Percentiles rank a stretch among this genome's conserved stretches.
Evolutionary conservation across 257 asterid genomes (phyloP).

Genomic region (Solanum clarkiae): DNA sequence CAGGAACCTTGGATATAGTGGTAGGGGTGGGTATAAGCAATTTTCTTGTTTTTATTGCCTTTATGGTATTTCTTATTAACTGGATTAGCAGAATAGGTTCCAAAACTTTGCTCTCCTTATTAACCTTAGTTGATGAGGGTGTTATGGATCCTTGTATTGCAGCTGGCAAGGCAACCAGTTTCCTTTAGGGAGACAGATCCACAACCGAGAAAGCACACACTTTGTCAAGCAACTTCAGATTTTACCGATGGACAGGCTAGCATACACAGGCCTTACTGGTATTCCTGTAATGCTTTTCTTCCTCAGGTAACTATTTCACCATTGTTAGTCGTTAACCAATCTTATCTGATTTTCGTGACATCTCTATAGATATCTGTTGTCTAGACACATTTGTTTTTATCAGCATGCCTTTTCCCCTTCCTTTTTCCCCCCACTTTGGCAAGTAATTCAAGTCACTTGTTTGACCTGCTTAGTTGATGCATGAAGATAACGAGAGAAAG

Average conservation of each 20-base stretch:
- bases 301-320: neutral
- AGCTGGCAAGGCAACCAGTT: slow-evolving; percentile 83
- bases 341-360: neutral
- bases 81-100: neutral
- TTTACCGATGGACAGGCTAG: slow-evolving; percentile 88
- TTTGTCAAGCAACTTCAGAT: slow-evolving; percentile 92
- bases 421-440: neutral
- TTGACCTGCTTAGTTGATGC: neutral
- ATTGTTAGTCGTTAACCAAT: neutral
- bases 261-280: slow-evolving; percentile 27
- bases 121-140: neutral
- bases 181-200: slow-evolving; percentile 93
- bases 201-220: slow-evolving; percentile 89
- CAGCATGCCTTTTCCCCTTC: neutral
- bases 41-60: neutral
- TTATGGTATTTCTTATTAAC: neutral
- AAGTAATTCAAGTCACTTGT: neutral
- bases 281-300: neutral
- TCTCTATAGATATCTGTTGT: neutral
- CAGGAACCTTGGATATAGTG: slow-evolving; percentile 66
- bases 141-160: slow-evolving; percentile 7
- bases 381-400: neutral
- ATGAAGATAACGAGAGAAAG: neutral
- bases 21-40: slow-evolving; percentile 15
- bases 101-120: neutral